Evolutionary conservation across 306 rosid species (phyloP), one percentile per base, ranked within the genome.

Genomic region (Astragalus glycyphyllos): DNA sequence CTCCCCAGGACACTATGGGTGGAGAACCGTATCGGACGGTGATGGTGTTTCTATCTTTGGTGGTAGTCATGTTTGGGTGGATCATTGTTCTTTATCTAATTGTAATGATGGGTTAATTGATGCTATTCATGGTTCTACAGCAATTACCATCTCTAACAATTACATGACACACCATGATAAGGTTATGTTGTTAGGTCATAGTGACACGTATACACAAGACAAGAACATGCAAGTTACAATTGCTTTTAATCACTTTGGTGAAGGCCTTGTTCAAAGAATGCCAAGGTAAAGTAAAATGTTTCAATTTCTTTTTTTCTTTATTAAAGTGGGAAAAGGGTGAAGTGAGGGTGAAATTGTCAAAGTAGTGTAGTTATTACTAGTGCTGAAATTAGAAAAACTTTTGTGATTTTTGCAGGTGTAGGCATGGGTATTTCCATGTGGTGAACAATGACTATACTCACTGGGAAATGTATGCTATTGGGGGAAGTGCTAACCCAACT

Each of bases 391-490:
- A 35, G 42, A 66, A 71, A 53, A 73, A 44, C 14, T 1, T 47
- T 15, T 54, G 65, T 60, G 29, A 15, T 54, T 7, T 76, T 38
- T 80, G 80, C 81, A 93, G 98, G 74, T 94, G 99, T 49, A 86
- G 99, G 83, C 97, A 86, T 77, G 99, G 99, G 20, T 94, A 94
- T 59, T 94, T 94, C 65, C 99, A 94, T 81, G 99, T 94, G 82
- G 97, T 94, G 68, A 94, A 94, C 88, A 94, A 94, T 87, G 99
- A 94, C 99, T 94, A 94, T 11, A 91, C 97, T 29, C 99, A 94
- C 41, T 94, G 99, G 99, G 97, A 94, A 86, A 94, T 94, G 99
- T 94, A 94, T 49, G 99, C 99, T 60, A 91, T 94, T 62, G 99
- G 99, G 15, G 99, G 99, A 8, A 94, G 99, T 80, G 99, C 95